Base-by-base conservation (phyloP, 2,329 filamentous ascomycete species). In the Leptographium wingfieldii region DNA sequence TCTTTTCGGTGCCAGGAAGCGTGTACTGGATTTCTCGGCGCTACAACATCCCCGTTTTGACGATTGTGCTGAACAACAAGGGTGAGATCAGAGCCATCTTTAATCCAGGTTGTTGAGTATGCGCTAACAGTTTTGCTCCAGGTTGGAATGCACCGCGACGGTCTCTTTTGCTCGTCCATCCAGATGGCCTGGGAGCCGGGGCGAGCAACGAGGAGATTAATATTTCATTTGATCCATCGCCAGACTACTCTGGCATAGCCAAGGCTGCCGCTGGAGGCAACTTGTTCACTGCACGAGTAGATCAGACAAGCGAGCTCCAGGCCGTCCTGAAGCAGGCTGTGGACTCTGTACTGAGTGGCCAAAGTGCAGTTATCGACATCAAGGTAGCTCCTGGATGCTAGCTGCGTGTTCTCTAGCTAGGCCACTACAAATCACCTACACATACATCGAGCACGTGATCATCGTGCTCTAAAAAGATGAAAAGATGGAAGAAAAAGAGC, bases 191-290 rank as follows among this genome's bases (percentile, higher is more conserved):
- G 3, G 81, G 77, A 1, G 77, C 80, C 31, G 73, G 70, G 65
- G 79, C 79, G 0, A 78, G 74, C n/a, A 83, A 83, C 67, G 80
- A 82, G 60, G 82, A 84, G 67, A 77, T 84, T 64, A 84, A 83
- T 66, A 83, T 84, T 63, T 80, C 79, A 1, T 83, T 85, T 62
- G 73, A 76, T 31, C 82, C 82, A 0, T 72, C 74, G 5, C 82
- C 82, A 0, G 80, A 85, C 67, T 85, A 82, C 65, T 69, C 79
- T 0, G 81, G 80, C 46, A 83, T 85, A 56, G 82, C 81, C 25
- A 81, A 82, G 71, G 82, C 81, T 1, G 80, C 82, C 0, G 77
- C 79, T 0, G 79, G 77, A 1, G 81, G 81, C 7, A 74, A 81
- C 25, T 69, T 83, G 9, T 77, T 77, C 60, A 73, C 80, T 0